Evolutionary conservation across 148 eudicot genomes (phyloP), one percentile per base, ranked within the genome.

Genomic region (Tetragonia tetragonoides): DNA sequence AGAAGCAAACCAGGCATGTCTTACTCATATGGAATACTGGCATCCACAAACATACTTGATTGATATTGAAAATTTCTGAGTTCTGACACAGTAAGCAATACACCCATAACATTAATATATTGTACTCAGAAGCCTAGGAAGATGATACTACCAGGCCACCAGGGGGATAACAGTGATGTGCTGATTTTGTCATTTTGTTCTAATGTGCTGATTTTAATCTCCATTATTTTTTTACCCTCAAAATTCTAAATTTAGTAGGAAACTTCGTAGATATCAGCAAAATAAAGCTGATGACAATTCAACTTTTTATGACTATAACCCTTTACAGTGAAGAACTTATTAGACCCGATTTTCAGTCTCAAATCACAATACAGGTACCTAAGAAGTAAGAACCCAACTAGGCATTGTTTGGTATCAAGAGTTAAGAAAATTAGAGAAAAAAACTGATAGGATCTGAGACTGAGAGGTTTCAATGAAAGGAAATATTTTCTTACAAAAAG

Each of bases 181-280:
- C n/a, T n/a, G n/a, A n/a, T n/a, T n/a, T n/a, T n/a, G n/a, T n/a
- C n/a, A n/a, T n/a, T n/a, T n/a, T n/a, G n/a, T n/a, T n/a, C n/a
- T n/a, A n/a, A n/a, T n/a, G 68, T 56, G 70, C 68, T 53, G 4
- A 75, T 21, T 64, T 70, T 4, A 70, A n/a, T 57, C 38, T 66
- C 41, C 37, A 39, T 7, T 37, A 70, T 41, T 46, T 41, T n/a
- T 15, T 34, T 60, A 68, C 9, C 67, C 21, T 21, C 16, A 42
- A 66, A 39, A 20, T 23, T 28, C 23, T 47, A 75, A 16, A 46
- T 12, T 21, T 28, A 39, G n/a, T 68, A 39, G 40, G 67, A 11
- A 66, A 66, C 47, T 39, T 66, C 0, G 53, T 7, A 1, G 23
- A 62, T 40, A 42, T 63, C 41, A 62, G 23, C 34, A 75, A n/a